Percentiles rank a stretch among this genome's conserved stretches.
These are phyloP conservation scores for Leccinellum albellum DNA, from an alignment of 768 basidiomycete species.

Conservation along the genomic window DNA sequence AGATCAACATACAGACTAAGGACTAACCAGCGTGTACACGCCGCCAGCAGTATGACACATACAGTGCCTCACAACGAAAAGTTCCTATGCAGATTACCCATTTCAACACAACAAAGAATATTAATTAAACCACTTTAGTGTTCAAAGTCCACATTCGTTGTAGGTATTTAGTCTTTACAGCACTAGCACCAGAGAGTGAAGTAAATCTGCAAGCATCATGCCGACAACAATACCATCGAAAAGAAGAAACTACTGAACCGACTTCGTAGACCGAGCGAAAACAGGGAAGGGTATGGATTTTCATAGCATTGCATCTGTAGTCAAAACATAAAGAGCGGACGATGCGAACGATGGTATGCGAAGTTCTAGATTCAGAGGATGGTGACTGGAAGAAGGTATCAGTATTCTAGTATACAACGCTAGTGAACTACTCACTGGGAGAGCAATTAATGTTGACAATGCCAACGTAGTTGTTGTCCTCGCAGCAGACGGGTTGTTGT, in stretches of 20 bases:
- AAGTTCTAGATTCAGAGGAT: slow-evolving; percentile 18
- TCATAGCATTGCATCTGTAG: slow-evolving; percentile 3
- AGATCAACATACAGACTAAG: neutral
- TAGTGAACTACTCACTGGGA: slow-evolving; percentile 26
- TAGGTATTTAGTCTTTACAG: neutral
- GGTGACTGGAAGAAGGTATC: slow-evolving; percentile 10
- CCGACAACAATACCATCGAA: neutral
- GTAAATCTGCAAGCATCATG: neutral
- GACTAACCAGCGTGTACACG: neutral
- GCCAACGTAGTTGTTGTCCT: slow-evolving; percentile 31
- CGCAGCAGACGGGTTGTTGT: slow-evolving; percentile 39
- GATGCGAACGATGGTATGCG: neutral
- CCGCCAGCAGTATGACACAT: neutral
- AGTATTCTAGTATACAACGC: neutral
- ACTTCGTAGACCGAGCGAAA: neutral
- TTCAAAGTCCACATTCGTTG: neutral
- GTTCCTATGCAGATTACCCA: neutral
- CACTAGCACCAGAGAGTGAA: neutral
- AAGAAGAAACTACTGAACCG: neutral
- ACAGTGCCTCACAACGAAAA: neutral
- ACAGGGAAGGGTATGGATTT: slow-evolving; percentile 10
- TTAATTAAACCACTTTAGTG: neutral
- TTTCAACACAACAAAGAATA: neutral
- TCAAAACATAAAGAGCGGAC: slow-evolving; percentile 20
- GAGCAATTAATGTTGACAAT: slow-evolving; percentile 39